Evolutionary conservation across 441 rosid genomes (phyloP), one percentile per base, ranked within the genome.

Genomic region (Metrosideros polymorpha): DNA sequence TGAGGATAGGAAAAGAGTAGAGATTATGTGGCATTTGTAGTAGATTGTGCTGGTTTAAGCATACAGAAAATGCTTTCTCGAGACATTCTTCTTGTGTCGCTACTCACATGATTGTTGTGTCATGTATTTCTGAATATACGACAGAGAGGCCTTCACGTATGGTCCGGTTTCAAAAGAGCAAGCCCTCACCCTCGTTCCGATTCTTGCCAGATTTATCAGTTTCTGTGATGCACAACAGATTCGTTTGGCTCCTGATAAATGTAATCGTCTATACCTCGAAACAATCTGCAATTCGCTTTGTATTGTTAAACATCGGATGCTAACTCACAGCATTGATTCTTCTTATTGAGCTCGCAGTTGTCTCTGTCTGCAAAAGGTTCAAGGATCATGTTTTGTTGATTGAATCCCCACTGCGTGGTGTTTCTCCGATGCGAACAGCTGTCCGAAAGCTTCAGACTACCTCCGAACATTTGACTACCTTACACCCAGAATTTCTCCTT

Each of bases 401-500:
- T 82, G 92, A 90, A 83, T 92, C 92, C 71, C 99, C 99, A 52
- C 25, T 96, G 54, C 94, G 94, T 55, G 99, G 98, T 56, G 96
- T 98, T 85, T 92, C 90, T 82, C 96, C 99, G 32, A 77, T 98
- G 93, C 91, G 93, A 85, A 89, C 90, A 2, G 98, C 98, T 87
- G 88, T 96, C 83, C 92, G 86, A 77, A 98, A 98, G 94, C 89
- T 96, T 89, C 98, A 92, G 89, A 86, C 89, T 39, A 94, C 99
- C 79, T 30, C 94, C 39, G 98, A 92, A 88, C 92, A 93, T 89
- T 91, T 98, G 95, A 98, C 97, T 87, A 56, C 95, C 30, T 91
- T 98, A 92, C 99, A 98, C 90, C 99, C 99, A 6, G 99, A 95
- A 77, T 90, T 92, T 92, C 99, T 98, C 90, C 96, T 93, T 77